These are phyloP conservation scores for Phaeolepiota aurea DNA, from an alignment of 768 basidiomycete species.

Conservation along the genomic window DNA sequence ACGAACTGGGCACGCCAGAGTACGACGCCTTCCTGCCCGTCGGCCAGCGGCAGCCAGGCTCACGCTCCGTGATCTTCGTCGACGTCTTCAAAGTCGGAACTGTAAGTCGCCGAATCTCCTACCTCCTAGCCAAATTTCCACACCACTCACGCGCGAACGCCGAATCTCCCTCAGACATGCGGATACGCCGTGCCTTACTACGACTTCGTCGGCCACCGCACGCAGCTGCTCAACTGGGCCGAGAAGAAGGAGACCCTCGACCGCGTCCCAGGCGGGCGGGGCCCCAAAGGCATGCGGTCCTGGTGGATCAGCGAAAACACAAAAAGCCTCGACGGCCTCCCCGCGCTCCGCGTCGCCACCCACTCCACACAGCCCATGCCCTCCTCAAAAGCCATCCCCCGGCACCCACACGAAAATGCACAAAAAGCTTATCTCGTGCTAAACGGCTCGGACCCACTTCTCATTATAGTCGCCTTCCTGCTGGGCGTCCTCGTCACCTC, in stretches of 20 bases:
- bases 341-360: constrained; percentile 29
- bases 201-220: constrained; percentile 47
- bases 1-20: constrained; percentile 57
- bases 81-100: constrained; percentile 51
- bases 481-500: constrained; percentile 4
- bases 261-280: constrained; percentile 12
- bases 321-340: constrained; percentile 49
- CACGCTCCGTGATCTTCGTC: constrained; percentile 51
- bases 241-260: constrained; percentile 36
- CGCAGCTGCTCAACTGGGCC: constrained; percentile 37
- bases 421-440: not conserved
- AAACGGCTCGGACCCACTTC: not conserved
- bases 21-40: constrained; percentile 44
- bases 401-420: not conserved
- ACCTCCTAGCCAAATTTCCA: not conserved
- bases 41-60: constrained; percentile 41
- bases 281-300: constrained; percentile 34
- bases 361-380: constrained; percentile 5
- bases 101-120: constrained; percentile 23
- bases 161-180: constrained; percentile 44
- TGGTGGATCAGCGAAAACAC: constrained; percentile 49
- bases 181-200: constrained; percentile 59
- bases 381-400: not conserved
- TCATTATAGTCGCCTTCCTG: constrained; percentile 4
- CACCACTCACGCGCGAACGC: not conserved